Evolutionary conservation across 2,329 filamentous ascomycete genomes (phyloP), one percentile per base, ranked within the genome.

Genomic region (Periconia macrospinosa): DNA sequence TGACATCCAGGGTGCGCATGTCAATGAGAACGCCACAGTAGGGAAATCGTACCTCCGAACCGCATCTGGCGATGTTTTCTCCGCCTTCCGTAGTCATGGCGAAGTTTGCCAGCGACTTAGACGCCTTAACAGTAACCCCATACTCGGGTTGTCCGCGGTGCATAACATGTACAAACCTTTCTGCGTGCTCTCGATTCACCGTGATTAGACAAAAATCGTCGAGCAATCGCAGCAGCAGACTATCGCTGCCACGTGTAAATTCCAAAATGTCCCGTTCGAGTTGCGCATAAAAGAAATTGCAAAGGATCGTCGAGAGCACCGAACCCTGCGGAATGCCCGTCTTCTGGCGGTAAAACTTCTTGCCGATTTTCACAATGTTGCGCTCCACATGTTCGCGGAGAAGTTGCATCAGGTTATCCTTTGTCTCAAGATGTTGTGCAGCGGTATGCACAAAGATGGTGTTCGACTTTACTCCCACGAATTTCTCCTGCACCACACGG

Each of bases 171-270:
- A 96, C 79, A 68, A 99, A 97, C 1, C 76, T 78, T 53, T 79
- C 79, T 0, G 91, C 93, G 63, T 92, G 85, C 8, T 72, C 60
- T 49, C 75, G 78, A 46, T 90, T 81, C 0, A 86, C 86, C 0
- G 90, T 96, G 65, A 99, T 87, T 44, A 99, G 83, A 5, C 97
- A 79, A 63, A 97, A 99, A 66, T 99, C 94, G 63, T 99, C 94
- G 41, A 96, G 90, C 10, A 97, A 81, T 15, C 94, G 83, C 49
- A 97, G 74, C 8, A 99, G 78, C 2, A 97, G 74, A 46, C 83
- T 87, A 33, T 87, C 69, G 17, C 54, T 78, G n/a, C 72, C 67
- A 15, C 79, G 63, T 2, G 94, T 74, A 67, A 97, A 97, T 0
- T 67, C 69, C 2, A 97, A 78, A 14, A 87, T 78, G 23, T 86